Evolutionary conservation across 306 rosid genomes (phyloP), one percentile per base, ranked within the genome.

Genomic region (Lathyrus tuberosus): DNA sequence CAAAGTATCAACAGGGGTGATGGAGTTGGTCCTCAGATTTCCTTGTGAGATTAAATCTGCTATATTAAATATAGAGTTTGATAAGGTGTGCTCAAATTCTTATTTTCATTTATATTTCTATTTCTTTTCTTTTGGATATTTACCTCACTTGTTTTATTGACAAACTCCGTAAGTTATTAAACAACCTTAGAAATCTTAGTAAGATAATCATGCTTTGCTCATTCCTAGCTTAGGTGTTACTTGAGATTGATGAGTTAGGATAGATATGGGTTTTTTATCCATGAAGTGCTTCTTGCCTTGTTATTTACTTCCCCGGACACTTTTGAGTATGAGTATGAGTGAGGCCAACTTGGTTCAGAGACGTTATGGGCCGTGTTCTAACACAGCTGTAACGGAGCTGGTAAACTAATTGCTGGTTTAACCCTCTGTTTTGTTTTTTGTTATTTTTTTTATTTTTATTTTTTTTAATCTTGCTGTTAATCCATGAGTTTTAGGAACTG

Each of bases 21-120:
- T 88, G 96, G 99, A 91, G 82, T 67, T 88, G 79, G 59, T 87
- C 69, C 82, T 94, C 64, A 87, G 73, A 76, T 77, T 94, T 79
- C 99, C 99, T 56, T 94, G 97, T 76, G 86, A 83, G 37, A 59
- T 83, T 71, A 84, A 88, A 79, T 91, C 97, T 37, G 96, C 97
- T 44, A 75, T 82, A 56, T 54, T 87, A 48, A 86, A 75, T 43
- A 75, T 91, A 66, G 99, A 94, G 28, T 94, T 89, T 80, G 96
- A 94, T 37, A 89, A 91, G 97, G 99, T 90, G 74, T 76, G 77
- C 35, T 75, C 75, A 8, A 58, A 20, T 5, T 20, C 65, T 26
- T 62, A 6, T 42, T 57, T 24, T 53, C 56, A 24, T 59, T 51
- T 64, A 4, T 31, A 41, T 73, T 63, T 68, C 5, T 14, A 67